Evolutionary conservation across 78 protist genomes (phyloP).

Genomic region (Isochrysis galbana): DNA sequence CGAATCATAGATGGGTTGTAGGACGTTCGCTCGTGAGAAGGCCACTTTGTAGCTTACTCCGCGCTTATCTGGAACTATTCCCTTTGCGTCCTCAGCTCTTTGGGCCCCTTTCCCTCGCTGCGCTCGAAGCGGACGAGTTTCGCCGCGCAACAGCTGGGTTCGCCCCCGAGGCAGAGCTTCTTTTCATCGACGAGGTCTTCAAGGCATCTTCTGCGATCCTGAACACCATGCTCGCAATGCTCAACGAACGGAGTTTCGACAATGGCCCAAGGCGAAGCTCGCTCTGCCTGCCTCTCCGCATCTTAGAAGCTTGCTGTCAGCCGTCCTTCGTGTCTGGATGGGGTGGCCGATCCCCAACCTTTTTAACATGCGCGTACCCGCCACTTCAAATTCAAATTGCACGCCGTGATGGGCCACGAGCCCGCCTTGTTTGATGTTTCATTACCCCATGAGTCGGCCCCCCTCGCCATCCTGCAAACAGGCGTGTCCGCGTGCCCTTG

Average conservation of each 20-base stretch:
- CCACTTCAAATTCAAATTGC: neutral
- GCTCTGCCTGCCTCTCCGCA: too few relatives aligned
- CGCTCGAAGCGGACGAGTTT: conserved; percentile 15
- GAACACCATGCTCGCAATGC: neutral
- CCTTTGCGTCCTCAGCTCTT: too few relatives aligned
- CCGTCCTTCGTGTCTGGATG: too few relatives aligned
- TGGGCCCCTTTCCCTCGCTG: conserved; percentile 40
- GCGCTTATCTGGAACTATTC: neutral
- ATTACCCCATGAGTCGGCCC: too few relatives aligned
- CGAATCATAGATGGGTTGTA: too few relatives aligned
- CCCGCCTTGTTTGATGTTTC: too few relatives aligned
- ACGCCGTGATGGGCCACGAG: too few relatives aligned
- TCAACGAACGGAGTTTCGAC: conserved; percentile 33
- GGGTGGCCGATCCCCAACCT: too few relatives aligned
- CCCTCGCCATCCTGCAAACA: too few relatives aligned
- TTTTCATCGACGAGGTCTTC: conserved; percentile 37
- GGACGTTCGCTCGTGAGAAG: too few relatives aligned
- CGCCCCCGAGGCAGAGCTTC: neutral
- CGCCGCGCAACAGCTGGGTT: neutral
- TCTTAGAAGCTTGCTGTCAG: too few relatives aligned
- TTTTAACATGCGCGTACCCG: neutral
- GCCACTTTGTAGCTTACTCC: neutral
- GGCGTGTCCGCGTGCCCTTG: neutral
- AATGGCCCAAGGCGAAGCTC: neutral
- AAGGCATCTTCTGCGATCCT: conserved; percentile 23